Evolutionary conservation across 352 stramenopile genomes (phyloP), one percentile per base, ranked within the genome.

Genomic region (Pythium apleroticum): DNA sequence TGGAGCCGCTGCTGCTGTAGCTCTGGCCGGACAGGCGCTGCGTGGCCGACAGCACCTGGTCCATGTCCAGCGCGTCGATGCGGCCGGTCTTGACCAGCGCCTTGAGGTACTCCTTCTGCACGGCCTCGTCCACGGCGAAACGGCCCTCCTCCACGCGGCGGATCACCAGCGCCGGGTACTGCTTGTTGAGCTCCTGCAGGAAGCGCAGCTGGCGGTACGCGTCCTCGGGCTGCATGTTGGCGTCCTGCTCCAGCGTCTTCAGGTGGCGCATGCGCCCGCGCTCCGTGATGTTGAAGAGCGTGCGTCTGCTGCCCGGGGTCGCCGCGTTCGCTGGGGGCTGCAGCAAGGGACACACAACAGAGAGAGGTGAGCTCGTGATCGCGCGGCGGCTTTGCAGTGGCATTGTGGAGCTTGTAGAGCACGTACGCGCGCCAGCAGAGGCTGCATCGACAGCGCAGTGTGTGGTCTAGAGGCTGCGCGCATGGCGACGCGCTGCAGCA

Each of bases 91-190:
- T 93, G 65, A 96, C 88, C 24, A 96, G 80, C 14, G 88, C 88
- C 69, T 95, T 96, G 82, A 96, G 85, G 69, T 96, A 96, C 68
- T 96, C 88, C 64, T 92, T 91, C 71, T 95, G 83, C 17, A 88
- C 71, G 39, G 82, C 74, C 39, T 96, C 86, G 63, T 94, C 85
- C 54, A 92, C 46, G 12, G 83, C 88, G 55, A 95, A 93, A 59
- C 86, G 86, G 56, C 83, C 86, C 57, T 93, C 85, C 64, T 96
- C 88, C 30, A 96, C 75, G 63, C 88, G 86, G 15, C 88, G 86
- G 54, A 94, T 81, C 31, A 96, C 88, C 10, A 94, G 78, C 57
- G 81, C 82, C 27, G 88, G 88, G 61, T 95, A 91, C 60, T 83
- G 77, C 56, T 91, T 90, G 79, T 96, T 96, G 14, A 96, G 84